phyloP scores from a whole-genome alignment of 768 basidiomycete genomes.

The Trametes cinnabarina region DNA sequence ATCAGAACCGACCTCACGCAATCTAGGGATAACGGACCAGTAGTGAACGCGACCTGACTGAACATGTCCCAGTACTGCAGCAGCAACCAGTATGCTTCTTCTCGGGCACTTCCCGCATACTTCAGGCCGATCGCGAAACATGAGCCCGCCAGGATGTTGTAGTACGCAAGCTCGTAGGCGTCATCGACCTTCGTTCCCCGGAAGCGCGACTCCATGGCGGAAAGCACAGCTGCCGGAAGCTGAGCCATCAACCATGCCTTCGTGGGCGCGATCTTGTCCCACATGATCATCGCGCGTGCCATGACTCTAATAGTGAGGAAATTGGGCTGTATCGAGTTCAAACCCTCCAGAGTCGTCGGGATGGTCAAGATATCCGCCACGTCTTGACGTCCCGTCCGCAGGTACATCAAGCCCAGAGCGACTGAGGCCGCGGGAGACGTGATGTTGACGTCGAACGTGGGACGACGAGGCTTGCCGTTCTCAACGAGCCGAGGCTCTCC shows the following conservation, averaged over 20 bases:
- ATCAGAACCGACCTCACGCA: background rate
- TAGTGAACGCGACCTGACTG: constrained; percentile 64
- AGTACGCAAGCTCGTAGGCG: constrained; percentile 83
- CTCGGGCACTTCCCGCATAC: constrained; percentile 89
- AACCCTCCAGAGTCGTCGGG: constrained; percentile 73
- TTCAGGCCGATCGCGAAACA: constrained; percentile 92
- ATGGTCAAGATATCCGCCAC: constrained; percentile 83
- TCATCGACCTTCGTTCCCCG: constrained; percentile 55
- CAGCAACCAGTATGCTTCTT: constrained; percentile 83
- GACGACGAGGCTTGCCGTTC: constrained; percentile 37
- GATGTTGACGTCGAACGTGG: constrained; percentile 78
- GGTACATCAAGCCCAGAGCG: constrained; percentile 89
- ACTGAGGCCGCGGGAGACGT: constrained; percentile 91
- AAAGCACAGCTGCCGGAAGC: constrained; percentile 64
- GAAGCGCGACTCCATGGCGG: constrained; percentile 53
- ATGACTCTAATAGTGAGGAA: constrained; percentile 82
- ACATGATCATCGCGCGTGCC: constrained; percentile 79
- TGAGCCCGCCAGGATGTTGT: constrained; percentile 85
- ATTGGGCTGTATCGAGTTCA: constrained; percentile 86
- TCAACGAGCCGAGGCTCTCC: constrained; percentile 54
- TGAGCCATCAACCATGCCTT: constrained; percentile 70
- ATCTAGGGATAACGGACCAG: constrained; percentile 45
- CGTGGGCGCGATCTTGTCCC: constrained; percentile 72
- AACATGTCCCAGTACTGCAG: constrained; percentile 81
- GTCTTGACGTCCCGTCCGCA: constrained; percentile 79